Percentiles rank a stretch among this genome's conserved stretches.
Conservation (phyloP, 345 rosid genomes). For the Erodium maritimum region DNA sequence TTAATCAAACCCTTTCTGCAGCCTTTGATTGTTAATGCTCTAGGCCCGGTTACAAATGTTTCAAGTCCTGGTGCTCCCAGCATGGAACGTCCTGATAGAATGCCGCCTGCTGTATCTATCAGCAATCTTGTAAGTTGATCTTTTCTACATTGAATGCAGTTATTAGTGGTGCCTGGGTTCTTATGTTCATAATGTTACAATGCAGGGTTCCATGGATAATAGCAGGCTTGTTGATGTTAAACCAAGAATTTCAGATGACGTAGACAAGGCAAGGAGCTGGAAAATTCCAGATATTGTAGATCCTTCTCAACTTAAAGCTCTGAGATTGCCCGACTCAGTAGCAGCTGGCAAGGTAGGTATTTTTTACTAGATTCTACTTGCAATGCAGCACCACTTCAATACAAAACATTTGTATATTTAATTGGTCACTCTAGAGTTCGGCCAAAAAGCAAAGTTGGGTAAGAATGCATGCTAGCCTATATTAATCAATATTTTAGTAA, state of each 20-base stretch:
- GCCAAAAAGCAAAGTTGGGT: no score
- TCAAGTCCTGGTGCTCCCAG: conserved; percentile 22
- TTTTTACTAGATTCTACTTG: background rate
- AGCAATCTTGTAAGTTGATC: conserved; percentile 23
- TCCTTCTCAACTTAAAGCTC: conserved; percentile 29
- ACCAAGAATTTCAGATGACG: conserved; percentile 31
- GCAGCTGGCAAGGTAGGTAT: conserved; percentile 27
- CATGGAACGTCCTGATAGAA: conserved; percentile 33
- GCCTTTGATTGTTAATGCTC: conserved; percentile 35
- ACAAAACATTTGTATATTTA: no score
- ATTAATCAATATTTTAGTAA: background rate
- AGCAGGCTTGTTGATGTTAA: conserved; percentile 38
- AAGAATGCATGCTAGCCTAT: background rate
- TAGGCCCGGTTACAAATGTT: conserved; percentile 27
- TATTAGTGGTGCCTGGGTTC: conserved; percentile 7
- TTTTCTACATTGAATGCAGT: conserved; percentile 2
- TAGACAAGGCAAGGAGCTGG: conserved; percentile 37
- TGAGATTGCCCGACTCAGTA: conserved; percentile 30
- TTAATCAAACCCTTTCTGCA: no score
- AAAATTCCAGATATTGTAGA: conserved; percentile 31
- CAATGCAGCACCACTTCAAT: background rate
- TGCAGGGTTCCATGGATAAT: conserved; percentile 32
- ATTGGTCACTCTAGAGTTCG: background rate
- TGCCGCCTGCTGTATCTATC: conserved; percentile 25
- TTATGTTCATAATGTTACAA: conserved; percentile 7